Evolutionary conservation across 768 basidiomycete species (phyloP).

Genomic region (Lactarius vividus): DNA sequence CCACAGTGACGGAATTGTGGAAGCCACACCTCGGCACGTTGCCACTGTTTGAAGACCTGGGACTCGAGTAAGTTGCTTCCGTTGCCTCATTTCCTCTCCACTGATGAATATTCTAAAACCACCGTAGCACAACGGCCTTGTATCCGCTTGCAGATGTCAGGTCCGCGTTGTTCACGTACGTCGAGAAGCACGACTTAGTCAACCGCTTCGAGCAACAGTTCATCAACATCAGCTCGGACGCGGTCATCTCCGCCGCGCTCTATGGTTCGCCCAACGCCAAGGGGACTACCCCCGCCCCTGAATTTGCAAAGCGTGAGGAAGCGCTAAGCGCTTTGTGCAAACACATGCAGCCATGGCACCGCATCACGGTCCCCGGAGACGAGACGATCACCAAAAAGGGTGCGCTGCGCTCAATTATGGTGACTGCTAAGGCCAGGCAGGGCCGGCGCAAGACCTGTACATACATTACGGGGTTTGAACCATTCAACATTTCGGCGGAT

Average conservation of each 20-base stretch:
- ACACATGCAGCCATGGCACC: conserved; percentile 79
- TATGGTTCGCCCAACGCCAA: conserved; percentile 33
- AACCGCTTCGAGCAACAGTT: conserved; percentile 66
- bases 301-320: conserved; percentile 70
- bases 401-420: conserved; percentile 60
- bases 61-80: conserved; percentile 50
- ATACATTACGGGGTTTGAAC: conserved; percentile 75
- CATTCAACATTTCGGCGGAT: conserved; percentile 65
- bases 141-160: conserved; percentile 61
- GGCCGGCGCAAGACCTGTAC: conserved; percentile 70
- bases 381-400: conserved; percentile 73
- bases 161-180: conserved; percentile 57
- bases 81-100: background rate
- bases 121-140: conserved; percentile 46
- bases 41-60: conserved; percentile 61
- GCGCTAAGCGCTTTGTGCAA: conserved; percentile 49
- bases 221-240: conserved; percentile 59
- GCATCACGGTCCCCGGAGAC: conserved; percentile 51
- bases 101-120: conserved; percentile 7
- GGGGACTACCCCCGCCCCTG: conserved; percentile 28
- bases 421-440: conserved; percentile 70
- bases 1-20: conserved; percentile 69
- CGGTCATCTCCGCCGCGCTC: conserved; percentile 34
- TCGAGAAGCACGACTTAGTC: conserved; percentile 56
- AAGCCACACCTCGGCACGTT: conserved; percentile 62